Evolutionary conservation across 768 basidiomycete genomes (phyloP), one percentile per base, ranked within the genome.

Genomic region (Sporobolomyces roseus): DNA sequence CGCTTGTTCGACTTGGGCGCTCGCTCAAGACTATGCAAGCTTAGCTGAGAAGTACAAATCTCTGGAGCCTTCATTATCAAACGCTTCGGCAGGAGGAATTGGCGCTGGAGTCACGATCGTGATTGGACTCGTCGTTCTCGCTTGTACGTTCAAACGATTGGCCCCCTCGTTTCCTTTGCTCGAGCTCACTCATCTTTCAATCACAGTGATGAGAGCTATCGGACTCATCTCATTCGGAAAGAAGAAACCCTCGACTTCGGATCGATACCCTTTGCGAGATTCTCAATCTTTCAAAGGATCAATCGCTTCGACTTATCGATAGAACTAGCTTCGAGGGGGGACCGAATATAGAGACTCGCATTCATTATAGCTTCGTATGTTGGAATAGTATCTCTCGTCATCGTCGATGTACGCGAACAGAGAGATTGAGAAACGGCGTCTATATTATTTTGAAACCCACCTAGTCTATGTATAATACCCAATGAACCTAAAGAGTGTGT

Each of bases 41-140:
- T 36, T 66, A 36, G 49, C 52, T n/a, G 48, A 33, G 25, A 49
- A 63, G 64, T 49, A 68, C 74, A 36, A 71, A 61, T 13, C 69
- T 58, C 8, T 50, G 27, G 29, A 67, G 65, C 41, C 68, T 30
- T 65, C 70, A 2, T 59, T 72, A n/a, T 71, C 74, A 35, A 72
- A 71, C n/a, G 71, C 73, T 16, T 75, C 36, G 74, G 75, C n/a
- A 60, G 71, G 23, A 73, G 77, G 17, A 46, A 77, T 77, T 52
- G 77, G 77, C 17, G 74, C 74, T 1, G 38, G 70, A 36, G 70
- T 77, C 9, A 75, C 75, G 3, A 45, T 75, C 51, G 65, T 75
- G 8, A 38, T 75, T 27, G 54, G 30, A 19, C n/a, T 62, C 3
- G 49, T 55, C 1, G 60, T 54, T 0, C 53, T 70, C 10, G 69